A percentile compares a stretch with the other conserved stretches of the same genome.
These are phyloP conservation scores for Penicillium dipodomyicola DNA, from an alignment of 495 filamentous ascomycete species.

Conservation along the genomic window DNA sequence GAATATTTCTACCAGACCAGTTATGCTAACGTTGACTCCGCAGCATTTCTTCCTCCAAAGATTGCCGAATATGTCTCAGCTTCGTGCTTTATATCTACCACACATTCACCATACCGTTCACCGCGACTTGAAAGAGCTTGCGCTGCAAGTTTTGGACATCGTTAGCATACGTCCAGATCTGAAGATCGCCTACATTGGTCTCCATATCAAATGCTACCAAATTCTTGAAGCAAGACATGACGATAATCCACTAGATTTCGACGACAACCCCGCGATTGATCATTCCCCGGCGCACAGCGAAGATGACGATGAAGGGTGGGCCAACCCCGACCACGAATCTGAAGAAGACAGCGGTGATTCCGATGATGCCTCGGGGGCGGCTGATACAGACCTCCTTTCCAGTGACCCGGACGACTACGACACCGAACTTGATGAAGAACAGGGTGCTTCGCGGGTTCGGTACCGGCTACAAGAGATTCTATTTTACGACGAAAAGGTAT, in stretches of 20 bases:
- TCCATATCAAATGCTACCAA: conserved; percentile 81
- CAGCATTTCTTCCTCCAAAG: conserved; percentile 87
- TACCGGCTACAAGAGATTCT: conserved; percentile 78
- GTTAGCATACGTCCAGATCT: conserved; percentile 84
- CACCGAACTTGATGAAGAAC: conserved; percentile 52
- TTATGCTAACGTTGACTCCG: conserved; percentile 1
- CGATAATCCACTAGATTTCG: conserved; percentile 39
- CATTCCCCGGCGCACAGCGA: conserved; percentile 35
- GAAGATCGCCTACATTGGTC: conserved; percentile 79
- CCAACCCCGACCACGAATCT: conserved; percentile 43
- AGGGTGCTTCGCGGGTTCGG: conserved; percentile 44
- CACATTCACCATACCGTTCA: conserved; percentile 66
- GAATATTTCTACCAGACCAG: no score
- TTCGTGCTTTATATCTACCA: conserved; percentile 77
- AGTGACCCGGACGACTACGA: conserved; percentile 54
- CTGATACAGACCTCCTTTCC: conserved; percentile 37
- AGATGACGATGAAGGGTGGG: conserved; percentile 40
- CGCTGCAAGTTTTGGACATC: conserved; percentile 78
- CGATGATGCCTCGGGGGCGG: conserved; percentile 48
- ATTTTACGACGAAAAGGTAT: conserved; percentile 86
- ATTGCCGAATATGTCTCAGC: conserved; percentile 70
- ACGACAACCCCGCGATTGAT: conserved; percentile 35
- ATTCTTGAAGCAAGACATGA: conserved; percentile 66
- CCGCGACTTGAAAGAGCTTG: conserved; percentile 65
- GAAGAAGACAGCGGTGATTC: conserved; percentile 41